A percentile compares a stretch with the other conserved stretches of the same genome.
phyloP scores from a whole-genome alignment of 306 rosid genomes.

The Rosa chinensis region DNA sequence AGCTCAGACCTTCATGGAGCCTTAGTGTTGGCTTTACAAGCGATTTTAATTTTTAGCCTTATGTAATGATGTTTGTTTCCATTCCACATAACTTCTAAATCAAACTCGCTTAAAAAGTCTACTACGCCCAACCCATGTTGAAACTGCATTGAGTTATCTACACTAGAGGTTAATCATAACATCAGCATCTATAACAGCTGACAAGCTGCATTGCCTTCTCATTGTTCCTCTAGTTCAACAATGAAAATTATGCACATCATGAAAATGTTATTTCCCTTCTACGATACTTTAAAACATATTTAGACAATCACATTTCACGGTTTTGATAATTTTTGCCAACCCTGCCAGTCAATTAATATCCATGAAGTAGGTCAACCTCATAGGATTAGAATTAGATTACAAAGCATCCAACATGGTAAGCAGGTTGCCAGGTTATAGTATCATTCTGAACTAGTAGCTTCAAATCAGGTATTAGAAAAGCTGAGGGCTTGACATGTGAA shows the following conservation, averaged over 20 bases:
- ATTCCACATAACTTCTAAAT: conserved; percentile 1
- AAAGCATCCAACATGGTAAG: not conserved
- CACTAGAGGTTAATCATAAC: not conserved
- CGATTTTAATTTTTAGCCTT: not conserved
- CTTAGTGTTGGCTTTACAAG: not conserved
- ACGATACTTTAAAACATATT: not conserved
- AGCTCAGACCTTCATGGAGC: not conserved
- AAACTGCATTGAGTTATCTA: not conserved
- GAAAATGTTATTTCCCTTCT: not conserved
- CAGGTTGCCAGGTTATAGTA: not conserved
- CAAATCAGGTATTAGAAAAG: not conserved
- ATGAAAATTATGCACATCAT: not conserved
- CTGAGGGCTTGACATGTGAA: not conserved
- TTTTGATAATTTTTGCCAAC: not conserved
- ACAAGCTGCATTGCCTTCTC: not conserved
- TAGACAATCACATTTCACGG: not conserved
- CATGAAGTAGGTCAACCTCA: not conserved
- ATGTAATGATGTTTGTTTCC: not conserved
- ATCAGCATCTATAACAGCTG: not conserved
- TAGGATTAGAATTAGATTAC: not conserved
- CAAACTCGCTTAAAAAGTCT: not conserved
- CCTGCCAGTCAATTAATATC: not conserved
- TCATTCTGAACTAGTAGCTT: not conserved
- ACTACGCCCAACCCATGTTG: not conserved
- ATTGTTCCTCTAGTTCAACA: not conserved